phyloP scores from a whole-genome alignment of 2,329 filamentous ascomycete species.

The Teratosphaeria viscida region DNA sequence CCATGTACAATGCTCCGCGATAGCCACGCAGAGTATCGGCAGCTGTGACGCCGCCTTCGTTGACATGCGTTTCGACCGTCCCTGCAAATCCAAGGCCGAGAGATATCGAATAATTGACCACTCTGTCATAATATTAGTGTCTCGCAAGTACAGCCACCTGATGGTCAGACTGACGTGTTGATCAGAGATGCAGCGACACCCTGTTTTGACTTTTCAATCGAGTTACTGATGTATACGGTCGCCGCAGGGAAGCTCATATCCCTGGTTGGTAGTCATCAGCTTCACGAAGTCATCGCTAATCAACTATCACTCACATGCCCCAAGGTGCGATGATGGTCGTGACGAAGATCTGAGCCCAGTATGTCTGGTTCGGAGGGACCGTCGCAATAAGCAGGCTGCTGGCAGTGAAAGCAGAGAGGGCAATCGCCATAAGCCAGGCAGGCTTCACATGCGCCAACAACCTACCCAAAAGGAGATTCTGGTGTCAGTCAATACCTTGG shows the following conservation, averaged over 20 bases:
- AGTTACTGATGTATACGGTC: slow-evolving; percentile 49
- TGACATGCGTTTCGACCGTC: slow-evolving; percentile 46
- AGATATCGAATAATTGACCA: slow-evolving; percentile 60
- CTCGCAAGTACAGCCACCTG: not conserved
- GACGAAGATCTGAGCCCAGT: slow-evolving; percentile 56
- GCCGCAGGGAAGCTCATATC: slow-evolving; percentile 58
- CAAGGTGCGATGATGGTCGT: slow-evolving; percentile 37
- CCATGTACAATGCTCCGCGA: slow-evolving; percentile 33
- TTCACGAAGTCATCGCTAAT: not conserved
- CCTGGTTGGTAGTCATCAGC: slow-evolving; percentile 29
- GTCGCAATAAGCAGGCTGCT: slow-evolving; percentile 33
- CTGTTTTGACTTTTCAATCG: slow-evolving; percentile 36
- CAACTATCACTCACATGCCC: slow-evolving; percentile 37
- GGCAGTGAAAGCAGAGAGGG: slow-evolving; percentile 29
- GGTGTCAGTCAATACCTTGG: no score
- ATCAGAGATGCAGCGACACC: slow-evolving; percentile 47
- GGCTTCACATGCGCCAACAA: slow-evolving; percentile 17
- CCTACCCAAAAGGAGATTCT: no score
- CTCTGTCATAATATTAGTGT: slow-evolving; percentile 28
- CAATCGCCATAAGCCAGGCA: slow-evolving; percentile 28
- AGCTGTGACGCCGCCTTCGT: slow-evolving; percentile 26
- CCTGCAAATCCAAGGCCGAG: slow-evolving; percentile 56
- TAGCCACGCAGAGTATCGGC: slow-evolving; percentile 29
- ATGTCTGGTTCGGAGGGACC: slow-evolving; percentile 45
- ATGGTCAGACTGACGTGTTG: slow-evolving; percentile 22